Evolutionary conservation across 176 grass and related monocot genomes (phyloP), one percentile per base, ranked within the genome.

Genomic region (Rhynchospora tenuis): DNA sequence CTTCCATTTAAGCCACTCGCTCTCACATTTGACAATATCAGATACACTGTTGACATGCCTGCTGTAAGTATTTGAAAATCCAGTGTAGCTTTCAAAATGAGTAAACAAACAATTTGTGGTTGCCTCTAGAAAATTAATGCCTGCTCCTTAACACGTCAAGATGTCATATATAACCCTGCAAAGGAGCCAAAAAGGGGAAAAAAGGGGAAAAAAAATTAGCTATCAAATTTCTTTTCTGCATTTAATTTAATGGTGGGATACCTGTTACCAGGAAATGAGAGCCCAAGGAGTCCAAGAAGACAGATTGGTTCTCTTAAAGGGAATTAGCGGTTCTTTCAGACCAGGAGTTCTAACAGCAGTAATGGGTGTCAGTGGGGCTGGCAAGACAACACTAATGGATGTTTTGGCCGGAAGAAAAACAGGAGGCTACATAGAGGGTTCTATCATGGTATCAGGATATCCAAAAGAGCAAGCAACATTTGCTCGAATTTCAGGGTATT

Each of bases 401-500:
- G 94, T 97, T 54, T 85, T 97, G 78, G 94, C 94, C 7, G 94
- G 94, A 26, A 90, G 94, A 70, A 97, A 97, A 89, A 97, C 91
- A 0, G 94, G 94, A 68, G 90, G 90, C 12, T 91, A 89, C 60
- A 94, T 97, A 19, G 90, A 97, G 69, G 94, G 94, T 50, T 86
- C 85, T 42, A 88, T 94, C 45, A 94, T 73, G 62, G 90, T 97
- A 23, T 92, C 90, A 50, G 94, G 94, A 2, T 91, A 92, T 82
- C 90, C 95, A 65, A 97, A 97, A 85, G 94, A 94, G 26, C 92
- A 97, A 90, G 95, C 89, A 81, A 97, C 95, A 2, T 97, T 97
- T 81, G 95, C 95, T 13, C 92, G 95, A 54, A 78, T 97, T 86
- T 94, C 95, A 52, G 95, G 95, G 83, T 97, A 97, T 52, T 97